A percentile compares a stretch with the other conserved stretches of the same genome.
Evolutionary conservation across 2,329 filamentous ascomycete species (phyloP).

Genomic region (Tothia fuscella): DNA sequence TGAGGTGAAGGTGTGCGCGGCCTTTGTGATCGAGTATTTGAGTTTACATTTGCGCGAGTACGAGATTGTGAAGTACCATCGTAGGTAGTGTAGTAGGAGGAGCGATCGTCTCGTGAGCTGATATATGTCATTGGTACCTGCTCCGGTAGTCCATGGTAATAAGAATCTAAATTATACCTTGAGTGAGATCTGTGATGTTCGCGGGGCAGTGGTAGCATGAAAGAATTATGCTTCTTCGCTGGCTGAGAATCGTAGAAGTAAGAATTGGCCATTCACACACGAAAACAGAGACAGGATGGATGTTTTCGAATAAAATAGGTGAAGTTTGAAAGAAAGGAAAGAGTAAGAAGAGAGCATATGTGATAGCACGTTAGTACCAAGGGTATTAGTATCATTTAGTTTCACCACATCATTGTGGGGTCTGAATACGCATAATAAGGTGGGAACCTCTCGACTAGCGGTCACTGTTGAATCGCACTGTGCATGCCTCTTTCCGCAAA

Average conservation of each 20-base stretch:
- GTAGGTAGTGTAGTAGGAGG: background rate
- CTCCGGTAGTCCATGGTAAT: background rate
- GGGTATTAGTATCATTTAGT: background rate
- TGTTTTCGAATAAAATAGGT: background rate
- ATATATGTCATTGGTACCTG: conserved; percentile 2
- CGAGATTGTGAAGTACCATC: background rate
- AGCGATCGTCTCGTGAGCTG: conserved; percentile 1
- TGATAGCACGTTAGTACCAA: background rate
- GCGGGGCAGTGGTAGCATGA: background rate
- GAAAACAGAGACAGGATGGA: no score
- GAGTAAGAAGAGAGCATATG: background rate
- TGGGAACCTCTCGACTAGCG: no score
- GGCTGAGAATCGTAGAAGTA: conserved; percentile 4
- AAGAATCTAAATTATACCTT: background rate
- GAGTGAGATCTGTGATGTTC: conserved; percentile 1
- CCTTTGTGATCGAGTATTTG: background rate
- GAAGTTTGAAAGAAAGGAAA: background rate
- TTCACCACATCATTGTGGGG: background rate
- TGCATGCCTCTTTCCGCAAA: no score
- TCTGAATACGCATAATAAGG: background rate
- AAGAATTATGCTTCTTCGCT: background rate
- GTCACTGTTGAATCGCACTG: no score
- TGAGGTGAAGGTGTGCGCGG: background rate
- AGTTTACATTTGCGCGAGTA: background rate
- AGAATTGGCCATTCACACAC: conserved; percentile 5